A percentile compares a stretch with the other conserved stretches of the same genome.
phyloP scores from a whole-genome alignment of 2,329 filamentous ascomycete genomes.

The Aspergillus intermedius region DNA sequence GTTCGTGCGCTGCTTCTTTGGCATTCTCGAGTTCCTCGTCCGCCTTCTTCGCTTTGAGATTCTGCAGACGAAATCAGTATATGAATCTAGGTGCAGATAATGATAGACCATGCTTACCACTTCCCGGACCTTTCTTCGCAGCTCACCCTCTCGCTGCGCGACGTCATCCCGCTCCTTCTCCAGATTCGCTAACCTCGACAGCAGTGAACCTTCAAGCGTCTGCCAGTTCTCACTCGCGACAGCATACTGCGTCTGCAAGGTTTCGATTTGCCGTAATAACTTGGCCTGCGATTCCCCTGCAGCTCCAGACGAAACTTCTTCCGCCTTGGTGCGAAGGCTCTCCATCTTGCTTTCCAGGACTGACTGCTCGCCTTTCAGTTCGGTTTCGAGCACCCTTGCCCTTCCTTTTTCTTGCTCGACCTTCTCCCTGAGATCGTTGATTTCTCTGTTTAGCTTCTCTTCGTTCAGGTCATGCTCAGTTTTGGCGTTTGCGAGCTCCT shows the following conservation, averaged over 20 bases:
- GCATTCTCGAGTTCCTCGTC: conserved; percentile 77
- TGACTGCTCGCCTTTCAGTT: conserved; percentile 70
- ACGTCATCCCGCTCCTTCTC: conserved; percentile 91
- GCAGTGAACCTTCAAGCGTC: conserved; percentile 80
- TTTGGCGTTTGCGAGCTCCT: conserved; percentile 58
- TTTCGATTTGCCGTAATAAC: conserved; percentile 87
- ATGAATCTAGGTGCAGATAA: not conserved
- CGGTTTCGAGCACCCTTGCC: conserved; percentile 61
- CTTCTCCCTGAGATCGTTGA: conserved; percentile 66
- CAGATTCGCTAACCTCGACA: conserved; percentile 66
- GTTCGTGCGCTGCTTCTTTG: conserved; percentile 37
- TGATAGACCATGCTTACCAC: conserved; percentile 48
- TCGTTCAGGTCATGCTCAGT: conserved; percentile 71
- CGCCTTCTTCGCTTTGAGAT: conserved; percentile 58
- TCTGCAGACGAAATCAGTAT: conserved; percentile 38
- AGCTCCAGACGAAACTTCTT: conserved; percentile 79
- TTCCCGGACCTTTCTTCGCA: conserved; percentile 84
- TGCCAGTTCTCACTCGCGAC: conserved; percentile 97
- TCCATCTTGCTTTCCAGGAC: conserved; percentile 85
- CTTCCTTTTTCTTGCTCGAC: conserved; percentile 66
- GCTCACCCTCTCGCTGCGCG: conserved; percentile 72
- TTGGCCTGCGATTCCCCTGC: conserved; percentile 82
- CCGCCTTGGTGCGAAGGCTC: conserved; percentile 72
- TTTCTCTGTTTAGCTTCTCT: conserved; percentile 63
- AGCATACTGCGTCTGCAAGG: conserved; percentile 88